These are phyloP conservation scores for Argentina anserina DNA, from an alignment of 306 rosid species.

Conservation along the genomic window DNA sequence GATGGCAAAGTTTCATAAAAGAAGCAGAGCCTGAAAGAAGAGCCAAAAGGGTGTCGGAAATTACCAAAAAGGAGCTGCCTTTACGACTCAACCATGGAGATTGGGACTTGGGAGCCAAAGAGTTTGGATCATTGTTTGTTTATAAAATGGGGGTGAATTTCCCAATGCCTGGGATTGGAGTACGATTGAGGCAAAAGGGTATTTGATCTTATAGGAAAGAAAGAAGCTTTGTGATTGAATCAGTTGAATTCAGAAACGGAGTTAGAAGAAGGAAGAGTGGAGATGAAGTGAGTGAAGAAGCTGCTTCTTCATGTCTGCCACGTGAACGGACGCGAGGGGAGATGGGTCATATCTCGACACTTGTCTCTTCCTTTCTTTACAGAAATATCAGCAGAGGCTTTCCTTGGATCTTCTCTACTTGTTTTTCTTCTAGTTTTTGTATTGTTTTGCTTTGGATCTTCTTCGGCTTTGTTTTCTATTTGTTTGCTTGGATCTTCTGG, in stretches of 20 bases:
- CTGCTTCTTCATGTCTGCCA: slow-evolving; percentile 34
- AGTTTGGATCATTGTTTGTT: background rate
- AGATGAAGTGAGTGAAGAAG: background rate
- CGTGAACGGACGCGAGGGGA: slow-evolving; percentile 37
- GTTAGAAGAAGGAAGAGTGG: background rate
- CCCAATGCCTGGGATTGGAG: background rate
- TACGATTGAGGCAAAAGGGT: slow-evolving; percentile 3
- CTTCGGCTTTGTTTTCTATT: background rate
- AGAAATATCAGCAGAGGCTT: slow-evolving; percentile 2
- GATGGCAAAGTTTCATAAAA: background rate
- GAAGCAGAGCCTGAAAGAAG: background rate
- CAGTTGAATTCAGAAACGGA: background rate
- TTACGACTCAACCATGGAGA: background rate
- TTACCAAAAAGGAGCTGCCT: background rate
- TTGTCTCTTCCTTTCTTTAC: slow-evolving; percentile 2
- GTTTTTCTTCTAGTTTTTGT: background rate
- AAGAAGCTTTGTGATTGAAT: background rate
- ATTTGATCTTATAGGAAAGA: background rate
- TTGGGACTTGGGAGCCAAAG: background rate
- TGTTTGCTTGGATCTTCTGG: background rate
- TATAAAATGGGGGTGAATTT: background rate
- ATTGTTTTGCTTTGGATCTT: background rate
- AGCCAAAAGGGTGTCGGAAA: background rate
- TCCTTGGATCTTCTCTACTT: background rate
- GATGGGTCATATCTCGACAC: background rate